Base-by-base conservation (phyloP, 2,329 filamentous ascomycete genomes). In the Ceratocystis papillata region DNA sequence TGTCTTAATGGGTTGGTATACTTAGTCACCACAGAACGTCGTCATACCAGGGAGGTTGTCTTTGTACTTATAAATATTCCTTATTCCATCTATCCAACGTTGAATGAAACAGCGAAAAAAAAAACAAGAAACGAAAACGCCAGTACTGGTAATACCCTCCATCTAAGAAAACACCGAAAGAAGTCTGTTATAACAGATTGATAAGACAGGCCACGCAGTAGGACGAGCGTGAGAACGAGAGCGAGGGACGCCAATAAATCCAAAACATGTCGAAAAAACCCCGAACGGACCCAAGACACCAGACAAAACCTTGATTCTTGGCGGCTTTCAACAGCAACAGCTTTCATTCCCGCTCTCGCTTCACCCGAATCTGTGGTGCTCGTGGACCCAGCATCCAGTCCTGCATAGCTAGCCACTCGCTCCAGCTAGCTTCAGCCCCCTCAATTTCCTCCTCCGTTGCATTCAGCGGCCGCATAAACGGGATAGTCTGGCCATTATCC, bases 321-420 rank as follows among this genome's bases (percentile, higher is more conserved):
- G 22, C 25, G 6, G 22, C 22, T 15, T 28, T 28, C 53, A 28
- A 22, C 53, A 30, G 12, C 12, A 6, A 3, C 22, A 57, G 10
- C 22, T 57, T 28, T 22, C 25, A 22, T 4, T 64, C 62, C 33
- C 65, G 55, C 46, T 67, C 66, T 33, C 63, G 55, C 57, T 67
- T 67, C 2, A 67, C 62, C 15, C 63, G 48, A 2, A 44, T 41
- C 15, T 60, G 41, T 17, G 87, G 88, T 41, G 87, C 87, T 68
- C 89, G 79, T 1, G 89, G 88, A 1, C 92, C 92, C n/a, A 96
- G 79, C 91, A 96, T 96, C 93, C 93, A 97, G 75, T 96, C 93
- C 75, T 96, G 90, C 90, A 96, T 95, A 12, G 90, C 90, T 41
- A 96, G 78, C 93, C 93, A 97, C 72, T 93, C 87, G 73, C 90